A percentile compares a stretch with the other conserved stretches of the same genome.
Conservation (phyloP, 1,284 basidiomycete species). For the Fomitopsis betulina region DNA sequence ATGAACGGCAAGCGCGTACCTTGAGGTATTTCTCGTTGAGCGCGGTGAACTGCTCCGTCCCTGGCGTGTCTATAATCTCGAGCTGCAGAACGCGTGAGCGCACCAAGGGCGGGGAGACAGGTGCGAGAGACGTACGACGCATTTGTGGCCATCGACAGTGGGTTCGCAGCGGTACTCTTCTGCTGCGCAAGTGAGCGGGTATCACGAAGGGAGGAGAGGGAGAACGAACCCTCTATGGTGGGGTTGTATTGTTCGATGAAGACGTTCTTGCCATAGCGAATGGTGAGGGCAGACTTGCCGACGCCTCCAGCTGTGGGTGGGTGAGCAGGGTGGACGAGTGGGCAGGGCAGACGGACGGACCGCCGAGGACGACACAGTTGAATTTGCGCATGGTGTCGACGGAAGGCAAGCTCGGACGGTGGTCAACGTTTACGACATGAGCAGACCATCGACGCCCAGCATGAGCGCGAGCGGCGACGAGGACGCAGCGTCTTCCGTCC, state of each 20-base stretch:
- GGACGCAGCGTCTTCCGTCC: neutral
- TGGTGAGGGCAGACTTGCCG: conserved; percentile 73
- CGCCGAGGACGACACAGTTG: conserved; percentile 75
- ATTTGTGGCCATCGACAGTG: conserved; percentile 54
- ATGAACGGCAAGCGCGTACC: conserved; percentile 31
- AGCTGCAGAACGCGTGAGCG: conserved; percentile 40
- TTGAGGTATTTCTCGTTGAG: conserved; percentile 79
- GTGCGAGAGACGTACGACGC: conserved; percentile 20
- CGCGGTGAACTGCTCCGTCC: conserved; percentile 81
- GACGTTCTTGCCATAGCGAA: conserved; percentile 69
- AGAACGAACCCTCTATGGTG: conserved; percentile 67
- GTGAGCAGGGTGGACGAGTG: conserved; percentile 1
- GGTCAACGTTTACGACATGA: neutral
- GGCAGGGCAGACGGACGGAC: conserved; percentile 34
- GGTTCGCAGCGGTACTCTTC: conserved; percentile 64
- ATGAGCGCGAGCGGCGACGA: neutral
- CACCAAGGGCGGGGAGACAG: neutral
- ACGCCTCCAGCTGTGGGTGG: conserved; percentile 65
- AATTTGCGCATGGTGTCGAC: conserved; percentile 52
- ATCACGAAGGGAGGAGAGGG: neutral
- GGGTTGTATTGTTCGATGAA: conserved; percentile 80
- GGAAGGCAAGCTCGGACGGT: no score
- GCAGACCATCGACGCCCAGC: no score
- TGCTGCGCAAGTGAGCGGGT: conserved; percentile 24
- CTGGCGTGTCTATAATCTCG: conserved; percentile 87